phyloP scores from a whole-genome alignment of 495 filamentous ascomycete genomes.

The Tuber umbilicatum region DNA sequence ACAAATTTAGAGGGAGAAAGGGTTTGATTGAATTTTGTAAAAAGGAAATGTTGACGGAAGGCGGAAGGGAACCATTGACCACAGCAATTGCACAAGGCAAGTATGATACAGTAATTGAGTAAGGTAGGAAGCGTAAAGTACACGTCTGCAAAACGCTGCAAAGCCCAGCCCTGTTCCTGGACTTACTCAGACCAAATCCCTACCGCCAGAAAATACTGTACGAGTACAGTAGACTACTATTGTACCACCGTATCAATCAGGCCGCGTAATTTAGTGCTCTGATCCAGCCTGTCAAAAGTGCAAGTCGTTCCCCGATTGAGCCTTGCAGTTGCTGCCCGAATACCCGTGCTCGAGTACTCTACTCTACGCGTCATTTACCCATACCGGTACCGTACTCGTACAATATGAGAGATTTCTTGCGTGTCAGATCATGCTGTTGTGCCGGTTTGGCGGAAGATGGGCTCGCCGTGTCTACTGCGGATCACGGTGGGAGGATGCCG shows the following conservation, averaged over 20 bases:
- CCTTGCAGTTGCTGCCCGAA: background rate
- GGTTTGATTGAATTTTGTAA: background rate
- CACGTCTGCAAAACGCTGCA: background rate
- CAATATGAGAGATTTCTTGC: background rate
- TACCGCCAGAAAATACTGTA: background rate
- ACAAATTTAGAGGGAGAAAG: background rate
- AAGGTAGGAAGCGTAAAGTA: background rate
- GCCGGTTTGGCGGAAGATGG: background rate
- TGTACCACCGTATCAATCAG: background rate
- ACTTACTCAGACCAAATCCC: background rate
- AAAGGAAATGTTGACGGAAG: background rate
- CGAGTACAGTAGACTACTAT: no score
- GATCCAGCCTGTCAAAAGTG: background rate
- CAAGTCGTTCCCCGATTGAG: background rate
- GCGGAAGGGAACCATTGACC: background rate
- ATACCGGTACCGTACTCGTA: no score
- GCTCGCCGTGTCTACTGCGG: background rate
- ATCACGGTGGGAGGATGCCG: background rate
- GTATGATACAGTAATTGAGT: background rate
- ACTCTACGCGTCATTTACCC: background rate
- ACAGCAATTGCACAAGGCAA: background rate
- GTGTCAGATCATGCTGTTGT: background rate
- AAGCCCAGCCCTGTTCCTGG: background rate
- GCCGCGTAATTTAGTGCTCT: background rate
- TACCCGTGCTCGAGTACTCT: no score